Evolutionary conservation across 2,329 filamentous ascomycete species (phyloP), one percentile per base, ranked within the genome.

Genomic region (Claviceps cyperi): DNA sequence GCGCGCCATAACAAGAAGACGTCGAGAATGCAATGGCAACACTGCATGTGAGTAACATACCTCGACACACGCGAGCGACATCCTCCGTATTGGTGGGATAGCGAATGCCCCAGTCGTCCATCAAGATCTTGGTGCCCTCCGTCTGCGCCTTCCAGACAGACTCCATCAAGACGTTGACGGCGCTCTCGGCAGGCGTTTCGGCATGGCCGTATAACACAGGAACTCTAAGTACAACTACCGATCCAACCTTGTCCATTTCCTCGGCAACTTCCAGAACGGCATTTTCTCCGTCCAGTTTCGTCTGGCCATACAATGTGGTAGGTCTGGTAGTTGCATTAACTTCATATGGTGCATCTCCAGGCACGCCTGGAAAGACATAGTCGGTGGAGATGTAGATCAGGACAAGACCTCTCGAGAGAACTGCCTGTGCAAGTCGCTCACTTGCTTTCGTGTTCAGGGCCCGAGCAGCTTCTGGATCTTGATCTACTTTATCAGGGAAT

Each of bases 41-140:
- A 43, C n/a, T 19, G n/a, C 3, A 17, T 24, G 7, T 58, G 50
- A 57, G 55, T 66, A 35, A 45, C 71, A 57, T 69, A 81, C 78
- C 78, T 54, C 80, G 74, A 58, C 81, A 85, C 44, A 95, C 85
- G 39, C 90, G 75, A 17, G 76, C 88, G 17, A 94, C 83, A 60
- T 95, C 90, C 62, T 88, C 83, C 0, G 88, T 94, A 62, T 92
- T 92, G 7, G 89, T 94, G 8, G 89, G 89, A 67, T 87, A 94
- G 28, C 89, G 77, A 47, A 85, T 69, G 1, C 86, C 82, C 81
- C 87, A 94, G 64, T 94, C 82, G 60, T 95, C 89, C 81, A 94
- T 90, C 61, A 78, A 81, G 40, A 89, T 72, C 51, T 74, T 75
- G 1, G 72, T 72, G 5, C 72, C 76, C 38, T 73, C 69, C 47